Conservation (phyloP, 1,284 basidiomycete species). For the Vanrija sp. region DNA sequence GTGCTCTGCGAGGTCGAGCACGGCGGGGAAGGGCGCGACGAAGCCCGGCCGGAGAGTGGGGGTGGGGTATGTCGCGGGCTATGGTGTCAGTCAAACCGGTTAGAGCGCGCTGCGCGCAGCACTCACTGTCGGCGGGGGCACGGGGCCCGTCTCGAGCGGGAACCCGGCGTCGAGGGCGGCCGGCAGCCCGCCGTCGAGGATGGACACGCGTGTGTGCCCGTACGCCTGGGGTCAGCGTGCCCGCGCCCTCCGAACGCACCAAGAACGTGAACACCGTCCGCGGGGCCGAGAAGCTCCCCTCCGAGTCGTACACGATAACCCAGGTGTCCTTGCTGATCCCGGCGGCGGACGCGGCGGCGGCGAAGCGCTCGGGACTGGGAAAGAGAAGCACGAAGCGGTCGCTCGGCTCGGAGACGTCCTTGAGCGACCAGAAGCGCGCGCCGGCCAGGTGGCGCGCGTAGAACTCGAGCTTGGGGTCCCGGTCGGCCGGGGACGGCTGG, state of each 20-base stretch:
- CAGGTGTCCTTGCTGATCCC: conserved; percentile 3
- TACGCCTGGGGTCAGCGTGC: conserved; percentile 2
- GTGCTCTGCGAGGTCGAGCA: not conserved
- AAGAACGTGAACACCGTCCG: conserved; percentile 11
- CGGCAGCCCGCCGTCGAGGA: conserved; percentile 12
- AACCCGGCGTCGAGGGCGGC: conserved; percentile 5
- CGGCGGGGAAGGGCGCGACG: conserved; percentile 1
- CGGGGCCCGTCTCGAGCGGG: conserved; percentile 6
- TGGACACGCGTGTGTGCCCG: conserved; percentile 11
- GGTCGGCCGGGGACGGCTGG: conserved; percentile 7
- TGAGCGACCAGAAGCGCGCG: conserved; percentile 11
- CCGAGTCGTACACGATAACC: conserved; percentile 11
- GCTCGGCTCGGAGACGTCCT: conserved; percentile 10
- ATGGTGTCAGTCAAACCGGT: not conserved
- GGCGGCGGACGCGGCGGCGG: conserved; percentile 2
- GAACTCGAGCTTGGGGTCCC: conserved; percentile 12
- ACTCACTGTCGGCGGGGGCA: conserved; percentile 1
- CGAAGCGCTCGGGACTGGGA: conserved; percentile 10
- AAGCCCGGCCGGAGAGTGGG: not conserved
- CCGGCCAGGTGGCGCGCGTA: conserved; percentile 4
- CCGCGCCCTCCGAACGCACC: not conserved
- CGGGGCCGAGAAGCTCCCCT: conserved; percentile 11
- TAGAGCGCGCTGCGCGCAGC: not conserved
- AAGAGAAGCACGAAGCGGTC: conserved; percentile 6
- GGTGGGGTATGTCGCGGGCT: conserved; percentile 7